Evolutionary conservation across 257 asterid genomes (phyloP), one percentile per base, ranked within the genome.

Genomic region (Gardenia jasminoides): DNA sequence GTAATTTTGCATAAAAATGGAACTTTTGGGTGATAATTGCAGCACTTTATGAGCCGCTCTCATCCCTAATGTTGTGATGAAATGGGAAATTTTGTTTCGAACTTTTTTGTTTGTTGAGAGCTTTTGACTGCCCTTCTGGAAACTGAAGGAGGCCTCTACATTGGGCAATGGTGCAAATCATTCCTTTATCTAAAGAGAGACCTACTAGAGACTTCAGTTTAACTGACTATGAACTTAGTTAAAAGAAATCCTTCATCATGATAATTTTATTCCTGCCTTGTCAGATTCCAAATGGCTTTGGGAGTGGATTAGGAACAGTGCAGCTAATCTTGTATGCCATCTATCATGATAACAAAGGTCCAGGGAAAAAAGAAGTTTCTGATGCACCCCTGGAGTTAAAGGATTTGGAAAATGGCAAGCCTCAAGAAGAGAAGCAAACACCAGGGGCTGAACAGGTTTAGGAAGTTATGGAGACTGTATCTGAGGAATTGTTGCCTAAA

Each of bases 241-340:
- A 62, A 0, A 62, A 26, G 36, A 26, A 26, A 10, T 20, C 31
- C n/a, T 54, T 54, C 10, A 62, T 62, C 22, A 12, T 43, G 16
- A 13, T 8, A 50, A 54, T 33, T 22, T 30, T 10, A 9, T 43
- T 13, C 15, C 48, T 50, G 67, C 17, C 64, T 77, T 78, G 75
- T 59, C 89, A 93, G 98, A 82, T 92, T 68, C 92, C 97, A 4
- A 94, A 94, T 82, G 98, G 97, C 39, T 87, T 92, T 72, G 98
- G 95, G 67, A 30, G 86, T 65, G 92, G 87, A 75, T 82, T 92
- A 83, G 98, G 98, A 41, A 46, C 89, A 3, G 88, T 89, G 83
- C 98, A 94, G 74, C 91, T 94, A 69, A 89, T 91, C 72, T 81
- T 94, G 19, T 94, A 91, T 58, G 90, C 91, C 30, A 84, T 90